A percentile compares a stretch with the other conserved stretches of the same genome.
Conservation (phyloP, 2,329 filamentous ascomycete species). For the Phaeosphaeriaceae sp. region DNA sequence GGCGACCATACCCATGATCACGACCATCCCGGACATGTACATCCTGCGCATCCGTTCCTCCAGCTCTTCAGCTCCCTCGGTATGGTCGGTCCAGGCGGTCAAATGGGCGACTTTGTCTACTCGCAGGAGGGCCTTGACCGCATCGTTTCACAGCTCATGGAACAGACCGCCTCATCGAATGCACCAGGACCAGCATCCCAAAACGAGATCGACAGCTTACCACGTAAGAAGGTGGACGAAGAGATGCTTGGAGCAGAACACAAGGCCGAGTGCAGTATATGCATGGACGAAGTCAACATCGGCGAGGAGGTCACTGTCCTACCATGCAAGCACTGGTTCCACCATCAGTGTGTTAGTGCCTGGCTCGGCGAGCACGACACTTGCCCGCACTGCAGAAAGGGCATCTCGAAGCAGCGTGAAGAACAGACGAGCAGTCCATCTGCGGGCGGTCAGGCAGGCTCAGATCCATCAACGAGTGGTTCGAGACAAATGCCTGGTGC, state of each 20-base stretch:
- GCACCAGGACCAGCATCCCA: constrained; percentile 83
- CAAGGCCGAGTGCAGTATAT: constrained; percentile 86
- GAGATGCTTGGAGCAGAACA: constrained; percentile 74
- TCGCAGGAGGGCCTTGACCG: constrained; percentile 89
- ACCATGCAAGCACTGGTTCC: constrained; percentile 94
- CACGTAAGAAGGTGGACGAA: constrained; percentile 72
- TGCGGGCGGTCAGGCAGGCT: constrained; percentile 10
- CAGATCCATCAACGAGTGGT: constrained; percentile 12
- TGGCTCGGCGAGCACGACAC: constrained; percentile 94
- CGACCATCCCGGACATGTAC: constrained; percentile 8
- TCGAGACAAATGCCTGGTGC: constrained; percentile 38
- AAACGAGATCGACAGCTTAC: constrained; percentile 74
- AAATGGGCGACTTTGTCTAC: constrained; percentile 82
- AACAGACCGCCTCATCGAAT: constrained; percentile 76
- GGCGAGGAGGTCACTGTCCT: constrained; percentile 78
- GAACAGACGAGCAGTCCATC: constrained; percentile 23
- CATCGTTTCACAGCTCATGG: constrained; percentile 88
- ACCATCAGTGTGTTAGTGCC: constrained; percentile 77
- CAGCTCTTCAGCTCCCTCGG: constrained; percentile 50
- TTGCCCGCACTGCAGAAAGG: constrained; percentile 79
- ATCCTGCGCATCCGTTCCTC: constrained; percentile 49
- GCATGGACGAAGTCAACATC: constrained; percentile 81
- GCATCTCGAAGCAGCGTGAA: constrained; percentile 51
- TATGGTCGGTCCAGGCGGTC: constrained; percentile 42
- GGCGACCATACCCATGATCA: constrained; percentile 14